Percentiles rank a stretch among this genome's conserved stretches.
Evolutionary conservation across 306 rosid genomes (phyloP).

Genomic region (Calophaca sinica): DNA sequence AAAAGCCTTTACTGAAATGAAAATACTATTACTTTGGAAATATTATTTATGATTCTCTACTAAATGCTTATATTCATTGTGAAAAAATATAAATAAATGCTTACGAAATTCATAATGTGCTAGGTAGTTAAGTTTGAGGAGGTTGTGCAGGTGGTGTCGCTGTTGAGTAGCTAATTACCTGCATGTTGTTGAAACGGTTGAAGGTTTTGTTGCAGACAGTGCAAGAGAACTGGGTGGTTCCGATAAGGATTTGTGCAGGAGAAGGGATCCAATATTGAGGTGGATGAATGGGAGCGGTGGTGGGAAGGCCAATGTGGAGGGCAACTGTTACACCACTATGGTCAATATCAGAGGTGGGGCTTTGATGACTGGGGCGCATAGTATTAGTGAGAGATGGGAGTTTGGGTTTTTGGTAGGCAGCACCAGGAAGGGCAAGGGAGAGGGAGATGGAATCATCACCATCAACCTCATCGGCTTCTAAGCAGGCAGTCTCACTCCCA

Average conservation of each 20-base stretch:
- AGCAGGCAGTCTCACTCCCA: constrained; percentile 26
- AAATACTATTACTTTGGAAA: no score
- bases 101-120: no score
- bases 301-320: constrained; percentile 76
- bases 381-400: constrained; percentile 20
- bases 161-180: constrained; percentile 52
- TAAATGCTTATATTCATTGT: no score
- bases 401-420: constrained; percentile 46
- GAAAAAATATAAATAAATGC: no score
- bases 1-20: no score
- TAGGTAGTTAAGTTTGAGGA: no score
- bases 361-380: background rate
- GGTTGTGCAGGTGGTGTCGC: no score
- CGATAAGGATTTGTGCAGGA: constrained; percentile 87
- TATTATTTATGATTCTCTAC: no score
- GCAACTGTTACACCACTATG: constrained; percentile 72
- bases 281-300: constrained; percentile 36
- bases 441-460: constrained; percentile 78
- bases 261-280: constrained; percentile 94
- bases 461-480: constrained; percentile 27
- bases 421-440: constrained; percentile 80
- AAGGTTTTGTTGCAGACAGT: constrained; percentile 89
- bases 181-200: constrained; percentile 98
- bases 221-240: constrained; percentile 98
- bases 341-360: constrained; percentile 42